Base-by-base conservation (phyloP, 768 basidiomycete species). In the Trametes gibbosa region DNA sequence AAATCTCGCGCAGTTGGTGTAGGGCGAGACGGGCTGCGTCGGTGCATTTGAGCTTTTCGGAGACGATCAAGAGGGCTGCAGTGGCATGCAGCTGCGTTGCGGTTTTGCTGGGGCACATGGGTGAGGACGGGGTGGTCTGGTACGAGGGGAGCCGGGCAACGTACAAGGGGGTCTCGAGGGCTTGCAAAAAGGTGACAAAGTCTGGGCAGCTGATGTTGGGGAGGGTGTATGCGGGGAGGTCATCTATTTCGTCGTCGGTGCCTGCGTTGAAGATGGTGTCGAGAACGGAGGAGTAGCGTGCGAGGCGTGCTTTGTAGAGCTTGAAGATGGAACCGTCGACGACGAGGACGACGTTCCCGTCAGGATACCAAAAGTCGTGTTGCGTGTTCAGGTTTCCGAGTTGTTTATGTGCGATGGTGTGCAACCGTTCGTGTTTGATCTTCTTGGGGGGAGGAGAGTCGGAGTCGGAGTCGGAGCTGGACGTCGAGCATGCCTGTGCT, bases 331-430 rank as follows among this genome's bases (percentile, higher is more conserved):
- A 68, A 7, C 66, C 59, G n/a, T 67, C 61, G 17, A 74, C 57
- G 42, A 74, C 68, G 16, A 80, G 47, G 46, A 76, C 63, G 2
- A 74, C 63, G 9, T 68, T 69, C 1, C 75, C 77, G 56, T 75
- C 75, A 14, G 66, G 63, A 27, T 71, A 59, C 76, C 76, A 77
- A 43, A 74, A 66, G 10, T 68, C 60, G 13, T 35, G 7, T 6
- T 35, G 34, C 34, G 34, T 35, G n/a, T n/a, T n/a, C n/a, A n/a
- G n/a, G n/a, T n/a, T n/a, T n/a, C n/a, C n/a, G n/a, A n/a, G n/a
- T n/a, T n/a, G n/a, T n/a, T n/a, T n/a, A n/a, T n/a, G n/a, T n/a
- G n/a, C n/a, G n/a, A n/a, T n/a, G n/a, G n/a, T n/a, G n/a, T n/a
- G n/a, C n/a, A n/a, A n/a, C n/a, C n/a, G n/a, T n/a, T n/a, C n/a